Percentiles rank a stretch among this genome's conserved stretches.
These are phyloP conservation scores for Salix dunnii DNA, from an alignment of 345 rosid genomes.

Conservation along the genomic window DNA sequence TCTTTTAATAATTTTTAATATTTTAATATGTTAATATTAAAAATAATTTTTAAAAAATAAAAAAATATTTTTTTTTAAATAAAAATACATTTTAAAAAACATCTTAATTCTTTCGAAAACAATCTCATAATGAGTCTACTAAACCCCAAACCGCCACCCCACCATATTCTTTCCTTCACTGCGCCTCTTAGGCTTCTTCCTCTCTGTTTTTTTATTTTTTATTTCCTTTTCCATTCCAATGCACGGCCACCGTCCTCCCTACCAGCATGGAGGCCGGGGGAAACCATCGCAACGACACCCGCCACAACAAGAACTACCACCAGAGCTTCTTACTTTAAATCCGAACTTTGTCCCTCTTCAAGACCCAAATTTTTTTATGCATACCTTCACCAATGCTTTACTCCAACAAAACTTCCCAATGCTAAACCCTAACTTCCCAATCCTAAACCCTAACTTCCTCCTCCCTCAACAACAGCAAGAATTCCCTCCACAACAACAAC, in stretches of 20 bases:
- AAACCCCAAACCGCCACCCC: neutral
- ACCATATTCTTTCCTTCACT: neutral
- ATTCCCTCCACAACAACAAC: constrained; percentile 16
- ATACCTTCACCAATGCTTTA: constrained; percentile 22
- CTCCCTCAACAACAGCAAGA: constrained; percentile 25
- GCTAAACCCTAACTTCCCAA: constrained; percentile 31
- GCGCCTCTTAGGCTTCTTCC: neutral
- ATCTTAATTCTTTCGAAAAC: no score
- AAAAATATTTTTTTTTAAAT: no score
- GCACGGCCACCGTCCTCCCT: constrained; percentile 25
- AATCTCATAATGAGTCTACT: no score
- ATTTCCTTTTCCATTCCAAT: neutral
- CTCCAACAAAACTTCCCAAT: constrained; percentile 31
- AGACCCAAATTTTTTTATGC: constrained; percentile 26
- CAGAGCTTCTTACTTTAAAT: neutral
- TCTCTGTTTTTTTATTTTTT: neutral
- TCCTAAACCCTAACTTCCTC: constrained; percentile 22
- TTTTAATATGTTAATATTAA: no score
- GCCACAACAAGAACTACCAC: constrained; percentile 9
- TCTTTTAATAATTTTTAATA: no score
- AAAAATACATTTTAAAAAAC: no score
- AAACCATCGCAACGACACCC: constrained; percentile 12
- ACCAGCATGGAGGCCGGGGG: constrained; percentile 19
- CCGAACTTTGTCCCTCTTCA: constrained; percentile 25
- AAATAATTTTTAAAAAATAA: no score